Evolutionary conservation across 805 yeast species (phyloP), one percentile per base, ranked within the genome.

Genomic region (Nakazawaea sp.): DNA sequence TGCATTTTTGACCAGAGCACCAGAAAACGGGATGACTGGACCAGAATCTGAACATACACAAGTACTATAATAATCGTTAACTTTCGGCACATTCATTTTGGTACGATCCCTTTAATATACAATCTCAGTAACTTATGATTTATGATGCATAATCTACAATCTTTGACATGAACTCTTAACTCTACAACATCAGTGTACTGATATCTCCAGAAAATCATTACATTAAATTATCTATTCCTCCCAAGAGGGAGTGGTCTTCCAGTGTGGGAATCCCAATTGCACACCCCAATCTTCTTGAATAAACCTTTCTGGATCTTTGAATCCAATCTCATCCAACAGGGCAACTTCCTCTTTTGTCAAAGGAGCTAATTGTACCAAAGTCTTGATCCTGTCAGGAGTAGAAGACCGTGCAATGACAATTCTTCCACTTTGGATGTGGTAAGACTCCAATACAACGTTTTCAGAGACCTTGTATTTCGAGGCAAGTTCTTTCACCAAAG

Each of bases 331-430:
- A 38, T 50, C 51, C 35, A 70, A 49, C 4, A 39, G 36, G 0
- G 39, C 41, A 23, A 69, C 43, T 9, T 70, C 75, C 8, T 58
- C 62, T 19, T 52, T 40, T 2, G 66, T 50, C 28, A 70, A 46
- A 2, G 53, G 50, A 4, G 72, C 67, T 25, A 55, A 47, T 29
- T 51, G 42, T 15, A 56, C 51, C n/a, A 59, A 65, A 10, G 49
- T 47, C 42, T 56, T 62, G 35, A 85, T 71, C 53, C 95, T 74
- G 18, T 68, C 69, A n/a, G 72, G 63, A 35, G 81, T 84, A 12
- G 77, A 66, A 1, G 95, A 79, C 60, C 89, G 75, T 31, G 92
- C 87, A 32, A 84, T 58, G 2, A 71, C 77, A 8, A 68, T 64
- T 38, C 81, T 66, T 2, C 84, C 88, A 28, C 74, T 66, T 43